phyloP scores from a whole-genome alignment of 164 flowering plant genomes.

The Magnolia kwangsiensis region DNA sequence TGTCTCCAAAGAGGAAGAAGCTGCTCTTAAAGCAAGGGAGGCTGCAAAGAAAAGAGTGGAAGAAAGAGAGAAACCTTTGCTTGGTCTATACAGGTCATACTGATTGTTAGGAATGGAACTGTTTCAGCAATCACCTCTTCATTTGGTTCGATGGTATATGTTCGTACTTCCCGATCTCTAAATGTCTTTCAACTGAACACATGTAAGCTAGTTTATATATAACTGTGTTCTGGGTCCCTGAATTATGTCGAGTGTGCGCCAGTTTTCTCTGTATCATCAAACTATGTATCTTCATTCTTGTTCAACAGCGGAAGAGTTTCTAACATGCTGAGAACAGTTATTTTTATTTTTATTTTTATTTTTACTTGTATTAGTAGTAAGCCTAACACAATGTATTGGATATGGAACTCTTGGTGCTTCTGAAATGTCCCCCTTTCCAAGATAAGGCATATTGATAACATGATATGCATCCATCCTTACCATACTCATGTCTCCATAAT shows the following conservation, averaged over 20 bases:
- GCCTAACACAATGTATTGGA: too few species aligned
- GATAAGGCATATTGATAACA: too few species aligned
- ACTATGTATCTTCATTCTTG: not conserved
- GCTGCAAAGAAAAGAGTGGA: slow-evolving; percentile 91
- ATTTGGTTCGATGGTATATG: too few species aligned
- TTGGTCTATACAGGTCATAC: slow-evolving; percentile 70
- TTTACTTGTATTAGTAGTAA: too few species aligned
- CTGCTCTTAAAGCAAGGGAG: slow-evolving; percentile 92
- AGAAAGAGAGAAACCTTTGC: slow-evolving; percentile 77
- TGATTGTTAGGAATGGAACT: slow-evolving; percentile 17
- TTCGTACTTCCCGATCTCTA: not conserved
- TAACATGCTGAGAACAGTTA: too few species aligned
- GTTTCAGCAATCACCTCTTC: not conserved
- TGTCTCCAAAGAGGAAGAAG: slow-evolving; percentile 75
- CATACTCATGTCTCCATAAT: too few species aligned
- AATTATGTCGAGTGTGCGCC: not conserved
- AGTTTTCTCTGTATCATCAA: not conserved
- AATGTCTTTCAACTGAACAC: not conserved
- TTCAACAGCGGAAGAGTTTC: not conserved
- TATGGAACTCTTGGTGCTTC: too few species aligned
- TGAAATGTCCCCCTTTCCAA: too few species aligned
- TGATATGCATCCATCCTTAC: too few species aligned
- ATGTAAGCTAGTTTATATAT: not conserved
- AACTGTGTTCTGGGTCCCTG: not conserved
- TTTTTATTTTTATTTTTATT: too few species aligned